phyloP scores from a whole-genome alignment of 331 rosid genomes.

The Cydonia oblonga region DNA sequence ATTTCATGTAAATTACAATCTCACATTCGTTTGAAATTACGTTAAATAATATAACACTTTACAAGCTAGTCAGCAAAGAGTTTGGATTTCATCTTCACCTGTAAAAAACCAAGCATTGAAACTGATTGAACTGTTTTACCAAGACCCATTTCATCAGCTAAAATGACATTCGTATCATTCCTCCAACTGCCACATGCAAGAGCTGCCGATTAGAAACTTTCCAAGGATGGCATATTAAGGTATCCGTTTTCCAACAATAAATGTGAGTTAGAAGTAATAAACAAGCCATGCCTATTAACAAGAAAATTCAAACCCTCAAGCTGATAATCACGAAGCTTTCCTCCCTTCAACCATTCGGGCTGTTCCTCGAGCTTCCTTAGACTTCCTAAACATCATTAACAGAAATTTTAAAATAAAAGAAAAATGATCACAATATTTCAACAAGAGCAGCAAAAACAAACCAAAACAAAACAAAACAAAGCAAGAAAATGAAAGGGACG shows the following conservation, averaged over 20 bases:
- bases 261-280: background rate
- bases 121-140: conserved; percentile 99
- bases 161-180: conserved; percentile 95
- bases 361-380: conserved; percentile 96
- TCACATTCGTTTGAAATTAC: background rate
- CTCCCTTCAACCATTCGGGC: conserved; percentile 97
- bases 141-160: conserved; percentile 99
- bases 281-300: conserved; percentile 69
- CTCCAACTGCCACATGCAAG: conserved; percentile 72
- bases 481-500: background rate
- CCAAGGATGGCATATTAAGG: background rate
- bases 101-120: conserved; percentile 98
- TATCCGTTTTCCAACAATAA: background rate
- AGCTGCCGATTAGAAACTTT: conserved; percentile 17
- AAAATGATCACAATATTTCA: background rate
- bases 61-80: background rate
- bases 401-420: background rate
- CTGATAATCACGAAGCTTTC: conserved; percentile 98
- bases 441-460: background rate
- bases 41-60: background rate
- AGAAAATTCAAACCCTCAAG: conserved; percentile 99
- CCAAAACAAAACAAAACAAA: no score
- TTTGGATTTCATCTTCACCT: conserved; percentile 33
- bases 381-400: conserved; percentile 56
- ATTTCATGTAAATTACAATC: background rate